Percentiles rank a stretch among this genome's conserved stretches.
Evolutionary conservation across 2,329 filamentous ascomycete genomes (phyloP).

Genomic region (Fusarium ramigenum): DNA sequence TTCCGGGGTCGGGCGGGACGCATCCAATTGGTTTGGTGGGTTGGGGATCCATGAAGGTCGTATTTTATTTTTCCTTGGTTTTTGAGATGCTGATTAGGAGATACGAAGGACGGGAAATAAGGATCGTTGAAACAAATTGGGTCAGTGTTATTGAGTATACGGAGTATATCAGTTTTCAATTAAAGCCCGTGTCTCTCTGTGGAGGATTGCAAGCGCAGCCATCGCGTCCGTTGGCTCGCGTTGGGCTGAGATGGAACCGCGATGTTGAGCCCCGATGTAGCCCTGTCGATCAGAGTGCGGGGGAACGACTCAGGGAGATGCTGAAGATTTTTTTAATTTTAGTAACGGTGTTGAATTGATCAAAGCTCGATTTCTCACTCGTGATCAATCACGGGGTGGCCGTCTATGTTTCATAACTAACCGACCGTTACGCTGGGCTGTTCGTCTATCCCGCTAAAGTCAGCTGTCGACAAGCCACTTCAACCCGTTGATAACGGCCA

Average conservation of each 20-base stretch:
- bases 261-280: neutral
- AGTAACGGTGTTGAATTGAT: neutral
- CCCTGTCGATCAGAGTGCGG: neutral
- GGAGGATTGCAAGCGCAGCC: neutral
- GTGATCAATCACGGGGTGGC: neutral
- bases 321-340: neutral
- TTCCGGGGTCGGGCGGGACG: neutral
- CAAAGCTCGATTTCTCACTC: no score
- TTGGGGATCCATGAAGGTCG: neutral
- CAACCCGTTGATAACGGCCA: neutral
- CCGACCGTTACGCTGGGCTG: no score
- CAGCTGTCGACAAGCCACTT: neutral
- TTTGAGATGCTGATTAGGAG: neutral
- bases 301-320: neutral
- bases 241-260: neutral
- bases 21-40: neutral
- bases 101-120: neutral
- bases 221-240: neutral
- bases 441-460: neutral
- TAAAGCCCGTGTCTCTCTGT: no score
- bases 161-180: no score
- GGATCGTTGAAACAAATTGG: neutral
- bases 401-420: neutral
- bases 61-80: neutral
- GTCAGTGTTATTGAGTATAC: neutral